Evolutionary conservation across 1,284 basidiomycete genomes (phyloP).

Genomic region (Leucoagaricus sp.): DNA sequence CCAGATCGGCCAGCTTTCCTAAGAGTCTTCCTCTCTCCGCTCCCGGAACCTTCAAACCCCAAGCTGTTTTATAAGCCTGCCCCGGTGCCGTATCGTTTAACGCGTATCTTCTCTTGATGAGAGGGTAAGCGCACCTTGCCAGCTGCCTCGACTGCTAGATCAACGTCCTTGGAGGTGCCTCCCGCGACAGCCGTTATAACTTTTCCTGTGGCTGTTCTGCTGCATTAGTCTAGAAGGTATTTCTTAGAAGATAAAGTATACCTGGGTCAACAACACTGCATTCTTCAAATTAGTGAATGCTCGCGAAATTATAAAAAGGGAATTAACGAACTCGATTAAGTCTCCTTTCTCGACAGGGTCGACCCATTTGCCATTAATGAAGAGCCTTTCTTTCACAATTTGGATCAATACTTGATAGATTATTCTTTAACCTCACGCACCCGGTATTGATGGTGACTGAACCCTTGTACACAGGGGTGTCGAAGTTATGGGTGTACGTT

Average conservation of each 20-base stretch:
- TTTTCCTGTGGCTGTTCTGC: slow-evolving; percentile 61
- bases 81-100: background rate
- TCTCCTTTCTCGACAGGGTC: slow-evolving; percentile 53
- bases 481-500: slow-evolving; percentile 25
- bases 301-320: background rate
- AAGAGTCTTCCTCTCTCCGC: slow-evolving; percentile 63
- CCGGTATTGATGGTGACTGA: slow-evolving; percentile 22
- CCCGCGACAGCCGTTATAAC: slow-evolving; percentile 68
- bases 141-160: slow-evolving; percentile 76
- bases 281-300: background rate
- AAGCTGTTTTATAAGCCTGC: slow-evolving; percentile 71
- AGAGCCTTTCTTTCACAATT: slow-evolving; percentile 51
- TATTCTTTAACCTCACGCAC: slow-evolving; percentile 7
- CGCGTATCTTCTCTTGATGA: background rate
- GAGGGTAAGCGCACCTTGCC: slow-evolving; percentile 44
- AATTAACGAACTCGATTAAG: slow-evolving; percentile 60
- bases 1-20: slow-evolving; percentile 70
- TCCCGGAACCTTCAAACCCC: slow-evolving; percentile 72
- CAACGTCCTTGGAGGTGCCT: slow-evolving; percentile 71
- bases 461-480: slow-evolving; percentile 25
- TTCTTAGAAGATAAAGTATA: background rate
- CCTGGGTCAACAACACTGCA: slow-evolving; percentile 73
- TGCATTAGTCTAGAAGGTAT: background rate
- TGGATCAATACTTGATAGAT: background rate
- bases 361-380: slow-evolving; percentile 81